Conservation (phyloP, 306 rosid genomes). For the Cucurbita argyrosperma region DNA sequence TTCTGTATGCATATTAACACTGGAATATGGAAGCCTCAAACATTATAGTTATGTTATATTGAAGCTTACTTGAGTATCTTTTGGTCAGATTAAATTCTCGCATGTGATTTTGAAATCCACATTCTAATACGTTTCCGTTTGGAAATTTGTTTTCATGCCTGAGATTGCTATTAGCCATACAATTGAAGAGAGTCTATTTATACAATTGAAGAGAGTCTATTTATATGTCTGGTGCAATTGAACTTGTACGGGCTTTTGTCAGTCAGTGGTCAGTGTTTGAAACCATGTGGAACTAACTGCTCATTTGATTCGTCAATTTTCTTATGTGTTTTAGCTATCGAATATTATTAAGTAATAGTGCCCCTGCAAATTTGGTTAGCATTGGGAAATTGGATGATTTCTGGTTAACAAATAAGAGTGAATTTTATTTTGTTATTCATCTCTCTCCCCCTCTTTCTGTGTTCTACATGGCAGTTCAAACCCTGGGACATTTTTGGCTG, state of each 20-base stretch:
- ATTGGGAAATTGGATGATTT: no score
- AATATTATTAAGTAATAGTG: neutral
- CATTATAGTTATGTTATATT: neutral
- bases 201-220: neutral
- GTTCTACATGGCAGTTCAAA: neutral
- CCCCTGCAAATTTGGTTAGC: neutral
- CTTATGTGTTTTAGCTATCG: neutral
- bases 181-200: neutral
- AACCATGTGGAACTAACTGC: neutral
- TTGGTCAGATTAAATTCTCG: neutral
- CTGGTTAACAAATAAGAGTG: no score
- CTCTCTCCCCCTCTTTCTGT: neutral
- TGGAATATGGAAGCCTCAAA: neutral
- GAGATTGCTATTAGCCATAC: neutral
- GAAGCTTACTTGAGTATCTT: neutral
- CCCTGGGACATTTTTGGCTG: neutral
- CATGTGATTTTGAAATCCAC: neutral
- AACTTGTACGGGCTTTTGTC: neutral
- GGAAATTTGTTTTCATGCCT: neutral
- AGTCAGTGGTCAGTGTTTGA: neutral
- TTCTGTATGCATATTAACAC: neutral
- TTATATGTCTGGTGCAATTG: neutral
- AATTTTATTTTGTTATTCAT: no score
- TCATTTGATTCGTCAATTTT: no score
- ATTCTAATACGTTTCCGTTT: neutral